phyloP scores from a whole-genome alignment of 306 rosid genomes.

The Purshia tridentata region DNA sequence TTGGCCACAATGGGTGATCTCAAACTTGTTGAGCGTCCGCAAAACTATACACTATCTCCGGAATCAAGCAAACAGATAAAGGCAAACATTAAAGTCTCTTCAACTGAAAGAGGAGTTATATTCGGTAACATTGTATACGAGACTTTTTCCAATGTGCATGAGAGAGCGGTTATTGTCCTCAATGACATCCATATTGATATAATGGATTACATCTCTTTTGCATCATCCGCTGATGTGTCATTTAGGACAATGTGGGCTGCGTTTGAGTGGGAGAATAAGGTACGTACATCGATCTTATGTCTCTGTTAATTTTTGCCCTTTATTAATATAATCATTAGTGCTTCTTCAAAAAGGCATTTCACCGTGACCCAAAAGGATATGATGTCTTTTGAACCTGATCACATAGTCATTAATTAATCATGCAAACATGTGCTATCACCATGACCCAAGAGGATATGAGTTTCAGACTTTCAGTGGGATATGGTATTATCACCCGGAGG shows the following conservation, averaged over 20 bases:
- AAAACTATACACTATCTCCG: constrained; percentile 94
- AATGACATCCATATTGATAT: constrained; percentile 99
- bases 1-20: constrained; percentile 99
- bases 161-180: constrained; percentile 89
- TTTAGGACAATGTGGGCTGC: constrained; percentile 99
- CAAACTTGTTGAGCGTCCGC: constrained; percentile 97
- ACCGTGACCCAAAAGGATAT: neutral
- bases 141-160: constrained; percentile 84
- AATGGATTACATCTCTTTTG: constrained; percentile 99
- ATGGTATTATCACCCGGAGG: too few relatives aligned
- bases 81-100: constrained; percentile 97
- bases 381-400: neutral
- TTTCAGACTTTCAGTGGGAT: too few relatives aligned
- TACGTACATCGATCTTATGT: constrained; percentile 43
- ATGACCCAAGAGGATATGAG: too few relatives aligned
- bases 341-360: neutral
- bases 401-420: neutral
- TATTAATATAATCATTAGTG: neutral
- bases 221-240: constrained; percentile 85
- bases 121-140: constrained; percentile 97
- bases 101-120: constrained; percentile 96
- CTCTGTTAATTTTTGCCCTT: constrained; percentile 1
- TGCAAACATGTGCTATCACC: neutral
- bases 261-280: constrained; percentile 99
- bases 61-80: constrained; percentile 95